phyloP scores from a whole-genome alignment of 768 basidiomycete genomes.

The Russula sp. region DNA sequence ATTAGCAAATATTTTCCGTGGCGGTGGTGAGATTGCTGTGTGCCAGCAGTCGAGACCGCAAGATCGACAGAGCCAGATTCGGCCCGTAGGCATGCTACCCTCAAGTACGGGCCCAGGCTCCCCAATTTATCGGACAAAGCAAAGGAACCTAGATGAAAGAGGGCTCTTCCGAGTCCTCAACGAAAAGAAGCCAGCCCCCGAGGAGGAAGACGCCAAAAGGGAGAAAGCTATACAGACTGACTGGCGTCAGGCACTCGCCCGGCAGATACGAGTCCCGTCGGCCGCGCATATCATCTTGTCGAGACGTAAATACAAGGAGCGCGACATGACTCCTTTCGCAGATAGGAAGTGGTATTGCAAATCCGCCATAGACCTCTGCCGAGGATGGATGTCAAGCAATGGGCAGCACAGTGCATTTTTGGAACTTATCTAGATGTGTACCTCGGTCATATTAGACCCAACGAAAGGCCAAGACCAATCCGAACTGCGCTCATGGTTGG shows the following conservation, averaged over 20 bases:
- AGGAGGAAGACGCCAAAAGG: not conserved
- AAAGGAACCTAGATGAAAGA: constrained; percentile 2
- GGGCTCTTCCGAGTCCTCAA: not conserved
- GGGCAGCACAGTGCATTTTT: not conserved
- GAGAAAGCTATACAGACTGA: constrained; percentile 11
- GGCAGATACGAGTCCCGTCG: not conserved
- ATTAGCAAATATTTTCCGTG: not conserved
- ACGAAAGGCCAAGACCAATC: not conserved
- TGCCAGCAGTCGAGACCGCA: constrained; percentile 5
- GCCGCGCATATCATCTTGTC: not conserved
- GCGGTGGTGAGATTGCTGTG: not conserved
- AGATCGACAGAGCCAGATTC: not conserved
- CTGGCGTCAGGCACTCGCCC: not conserved
- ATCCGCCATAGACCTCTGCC: not conserved
- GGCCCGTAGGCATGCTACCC: not conserved
- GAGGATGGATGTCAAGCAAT: not conserved
- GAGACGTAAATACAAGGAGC: not conserved
- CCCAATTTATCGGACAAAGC: constrained; percentile 1
- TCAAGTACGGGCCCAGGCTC: not conserved
- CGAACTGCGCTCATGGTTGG: not conserved
- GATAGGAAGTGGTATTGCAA: not conserved
- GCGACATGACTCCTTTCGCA: not conserved
- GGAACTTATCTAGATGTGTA: not conserved
- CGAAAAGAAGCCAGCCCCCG: not conserved
- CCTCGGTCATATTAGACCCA: not conserved